These are phyloP conservation scores for Aspergillus sergii DNA, from an alignment of 2,329 filamentous ascomycete genomes.

Conservation along the genomic window DNA sequence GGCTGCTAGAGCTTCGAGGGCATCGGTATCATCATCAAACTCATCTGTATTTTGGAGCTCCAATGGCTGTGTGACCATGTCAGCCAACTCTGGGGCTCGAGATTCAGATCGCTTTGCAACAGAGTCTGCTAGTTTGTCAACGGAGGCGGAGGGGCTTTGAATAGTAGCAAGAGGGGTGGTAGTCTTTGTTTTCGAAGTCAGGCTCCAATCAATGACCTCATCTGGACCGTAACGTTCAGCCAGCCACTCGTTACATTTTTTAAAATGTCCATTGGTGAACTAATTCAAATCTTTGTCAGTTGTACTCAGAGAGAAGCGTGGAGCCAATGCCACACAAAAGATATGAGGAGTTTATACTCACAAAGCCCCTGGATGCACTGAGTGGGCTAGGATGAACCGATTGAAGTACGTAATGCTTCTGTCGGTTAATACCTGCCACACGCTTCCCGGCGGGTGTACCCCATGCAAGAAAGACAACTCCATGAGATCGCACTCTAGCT, in stretches of 20 bases:
- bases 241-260: constrained; percentile 68
- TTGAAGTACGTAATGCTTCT: constrained; percentile 79
- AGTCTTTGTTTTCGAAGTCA: constrained; percentile 43
- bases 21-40: constrained; percentile 48
- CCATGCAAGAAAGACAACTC: constrained; percentile 96
- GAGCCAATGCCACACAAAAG: not conserved
- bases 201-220: constrained; percentile 82
- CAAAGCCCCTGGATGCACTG: constrained; percentile 78
- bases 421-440: constrained; percentile 70
- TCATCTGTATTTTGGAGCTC: constrained; percentile 30
- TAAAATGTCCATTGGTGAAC: constrained; percentile 50
- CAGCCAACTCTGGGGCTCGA: constrained; percentile 12
- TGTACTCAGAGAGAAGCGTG: not conserved
- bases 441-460: constrained; percentile 81
- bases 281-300: constrained; percentile 17
- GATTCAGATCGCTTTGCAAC: constrained; percentile 10
- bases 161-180: constrained; percentile 17
- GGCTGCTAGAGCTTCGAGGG: constrained; percentile 43
- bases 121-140: constrained; percentile 26
- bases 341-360: constrained; percentile 42
- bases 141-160: constrained; percentile 21
- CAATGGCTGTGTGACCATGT: constrained; percentile 21
- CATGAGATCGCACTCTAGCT: constrained; percentile 71
- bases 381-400: constrained; percentile 93
- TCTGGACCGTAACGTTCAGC: constrained; percentile 74